phyloP scores from a whole-genome alignment of 2,329 filamentous ascomycete species.

The Dryadomyces quercus-mongolicae region DNA sequence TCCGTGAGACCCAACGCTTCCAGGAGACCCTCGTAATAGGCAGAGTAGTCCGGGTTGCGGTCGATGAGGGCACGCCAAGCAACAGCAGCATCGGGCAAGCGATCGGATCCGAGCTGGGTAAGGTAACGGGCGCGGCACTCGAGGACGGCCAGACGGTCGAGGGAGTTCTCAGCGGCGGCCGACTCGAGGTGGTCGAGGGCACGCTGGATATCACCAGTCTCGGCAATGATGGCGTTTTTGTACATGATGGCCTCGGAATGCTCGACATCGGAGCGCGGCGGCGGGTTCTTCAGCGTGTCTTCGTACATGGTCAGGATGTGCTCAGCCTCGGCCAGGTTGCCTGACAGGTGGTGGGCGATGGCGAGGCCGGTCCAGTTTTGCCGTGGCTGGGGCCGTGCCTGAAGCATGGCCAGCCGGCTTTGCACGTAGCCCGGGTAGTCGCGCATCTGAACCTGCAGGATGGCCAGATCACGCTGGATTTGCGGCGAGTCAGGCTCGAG shows the following conservation, averaged over 20 bases:
- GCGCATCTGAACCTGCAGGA: conserved; percentile 91
- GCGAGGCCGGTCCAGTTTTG: conserved; percentile 98
- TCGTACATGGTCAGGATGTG: conserved; percentile 86
- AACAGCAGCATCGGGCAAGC: conserved; percentile 66
- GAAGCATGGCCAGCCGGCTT: conserved; percentile 78
- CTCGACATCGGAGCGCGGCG: conserved; percentile 70
- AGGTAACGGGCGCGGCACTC: conserved; percentile 81
- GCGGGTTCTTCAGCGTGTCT: conserved; percentile 75
- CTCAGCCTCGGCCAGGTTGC: conserved; percentile 75
- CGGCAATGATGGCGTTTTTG: conserved; percentile 89
- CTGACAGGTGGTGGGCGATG: conserved; percentile 83
- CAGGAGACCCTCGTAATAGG: conserved; percentile 72
- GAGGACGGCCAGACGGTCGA: conserved; percentile 76
- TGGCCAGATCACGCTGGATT: conserved; percentile 86
- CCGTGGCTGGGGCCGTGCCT: conserved; percentile 66
- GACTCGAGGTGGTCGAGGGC: conserved; percentile 79
- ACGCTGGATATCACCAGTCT: conserved; percentile 69
- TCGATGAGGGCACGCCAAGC: conserved; percentile 74
- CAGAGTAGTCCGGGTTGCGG: conserved; percentile 76
- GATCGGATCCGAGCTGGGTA: conserved; percentile 48
- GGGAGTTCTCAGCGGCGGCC: conserved; percentile 60
- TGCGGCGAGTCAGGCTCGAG: conserved; percentile 90
- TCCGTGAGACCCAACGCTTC: conserved; percentile 48
- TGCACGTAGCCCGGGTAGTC: conserved; percentile 90
- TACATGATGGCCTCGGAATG: conserved; percentile 91